Base-by-base conservation (phyloP, 768 basidiomycete genomes). In the Brasilioporus rufonigricans region DNA sequence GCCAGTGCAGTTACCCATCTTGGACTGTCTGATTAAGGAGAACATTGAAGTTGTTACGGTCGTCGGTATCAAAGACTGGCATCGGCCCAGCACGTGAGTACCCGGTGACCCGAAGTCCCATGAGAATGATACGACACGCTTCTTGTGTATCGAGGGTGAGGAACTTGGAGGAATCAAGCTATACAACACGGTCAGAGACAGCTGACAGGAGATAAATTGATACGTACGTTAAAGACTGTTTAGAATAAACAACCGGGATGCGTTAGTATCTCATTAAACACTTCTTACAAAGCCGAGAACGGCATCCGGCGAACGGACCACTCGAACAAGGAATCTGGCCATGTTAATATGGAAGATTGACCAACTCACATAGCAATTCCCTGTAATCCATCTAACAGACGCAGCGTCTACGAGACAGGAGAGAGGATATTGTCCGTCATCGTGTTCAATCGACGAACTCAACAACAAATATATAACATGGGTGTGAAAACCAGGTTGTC, bases 341-440 rank as follows among this genome's bases (percentile, higher is more conserved):
- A 41, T 21, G 39, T 8, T 9, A 41, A 40, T 40, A 38, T 5
- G 16, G 19, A 31, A 26, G n/a, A 33, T 55, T 13, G 13, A 33
- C 5, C 24, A 21, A 72, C 81, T 65, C 59, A 82, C 82, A 61
- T 9, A 84, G 62, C 3, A 84, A 58, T 52, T 83, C 80, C 36
- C 74, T 73, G 60, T 84, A 84, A 58, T 82, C 81, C 66, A 84
- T 70, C 81, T 81, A 84, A 55, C 79, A 84, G 7, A 84, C 75
- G 46, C 78, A 77, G 13, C 82, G 79, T 54, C 82, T 83, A 58
- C 14, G 32, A 32, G 14, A 16, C 47, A 38, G 44, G 24, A 33
- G 5, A 32, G 38, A 18, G 5, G 26, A 19, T 13, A 46, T 31
- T 21, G 52, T 64, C 31, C 59, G 62, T 14, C 27, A 2, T 16